These are phyloP conservation scores for Leucocoprinus sp. DNA, from an alignment of 768 basidiomycete species.

Conservation along the genomic window DNA sequence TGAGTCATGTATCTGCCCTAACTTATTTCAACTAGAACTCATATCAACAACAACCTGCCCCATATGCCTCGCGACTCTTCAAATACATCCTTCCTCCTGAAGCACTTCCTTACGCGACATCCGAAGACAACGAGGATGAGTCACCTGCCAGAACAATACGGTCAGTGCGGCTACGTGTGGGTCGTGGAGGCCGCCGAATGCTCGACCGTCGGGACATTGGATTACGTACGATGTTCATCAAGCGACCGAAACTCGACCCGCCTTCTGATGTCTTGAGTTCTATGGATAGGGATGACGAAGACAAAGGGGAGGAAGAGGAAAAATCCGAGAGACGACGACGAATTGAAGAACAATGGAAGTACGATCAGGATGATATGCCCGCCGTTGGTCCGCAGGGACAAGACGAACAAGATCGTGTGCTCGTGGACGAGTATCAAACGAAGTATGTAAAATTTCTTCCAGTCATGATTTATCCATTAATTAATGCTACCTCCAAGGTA, in stretches of 20 bases:
- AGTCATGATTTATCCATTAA: neutral
- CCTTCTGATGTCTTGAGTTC: constrained; percentile 21
- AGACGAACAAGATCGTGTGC: constrained; percentile 59
- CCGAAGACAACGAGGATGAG: constrained; percentile 21
- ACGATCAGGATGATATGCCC: constrained; percentile 57
- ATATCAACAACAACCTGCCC: constrained; percentile 54
- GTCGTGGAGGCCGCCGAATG: constrained; percentile 73
- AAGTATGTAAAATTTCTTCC: constrained; percentile 26
- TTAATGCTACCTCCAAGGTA: constrained; percentile 29
- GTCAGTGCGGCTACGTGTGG: constrained; percentile 65
- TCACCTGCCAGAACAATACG: constrained; percentile 24
- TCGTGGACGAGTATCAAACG: constrained; percentile 66
- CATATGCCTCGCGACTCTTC: constrained; percentile 60
- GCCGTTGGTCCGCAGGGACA: constrained; percentile 45
- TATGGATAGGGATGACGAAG: constrained; percentile 27
- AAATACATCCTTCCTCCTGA: constrained; percentile 44
- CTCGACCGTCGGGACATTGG: constrained; percentile 57
- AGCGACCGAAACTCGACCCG: constrained; percentile 13
- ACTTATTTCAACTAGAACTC: constrained; percentile 39
- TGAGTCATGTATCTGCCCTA: neutral
- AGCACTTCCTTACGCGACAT: constrained; percentile 22
- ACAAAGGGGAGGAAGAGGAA: constrained; percentile 29
- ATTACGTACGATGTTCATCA: constrained; percentile 18
- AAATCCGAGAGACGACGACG: constrained; percentile 29
- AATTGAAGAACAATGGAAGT: constrained; percentile 57